Conservation (phyloP, 768 basidiomycete genomes). For the Coprinopsis sp. region DNA sequence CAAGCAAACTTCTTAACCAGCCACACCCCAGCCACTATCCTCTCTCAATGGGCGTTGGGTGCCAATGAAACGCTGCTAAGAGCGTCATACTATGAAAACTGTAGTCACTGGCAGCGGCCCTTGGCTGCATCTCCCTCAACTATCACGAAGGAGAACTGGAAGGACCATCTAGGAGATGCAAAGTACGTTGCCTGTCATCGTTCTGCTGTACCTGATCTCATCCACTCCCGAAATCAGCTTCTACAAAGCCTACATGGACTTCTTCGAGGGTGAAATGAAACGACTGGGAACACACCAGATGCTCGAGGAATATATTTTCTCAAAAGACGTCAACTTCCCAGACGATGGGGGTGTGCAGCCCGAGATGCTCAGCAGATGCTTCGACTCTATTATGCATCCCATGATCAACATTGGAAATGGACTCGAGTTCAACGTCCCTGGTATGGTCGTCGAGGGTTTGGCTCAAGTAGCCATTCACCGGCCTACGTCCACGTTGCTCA, state of each 20-base stretch:
- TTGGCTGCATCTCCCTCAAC: constrained; percentile 38
- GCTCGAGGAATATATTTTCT: constrained; percentile 61
- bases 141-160: constrained; percentile 46
- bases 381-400: constrained; percentile 57
- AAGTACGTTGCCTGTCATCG: constrained; percentile 31
- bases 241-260: constrained; percentile 53
- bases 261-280: constrained; percentile 42
- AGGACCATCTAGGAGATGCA: constrained; percentile 52
- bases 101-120: constrained; percentile 28
- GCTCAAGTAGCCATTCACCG: constrained; percentile 50
- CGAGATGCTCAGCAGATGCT: constrained; percentile 52
- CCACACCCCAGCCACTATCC: constrained; percentile 52
- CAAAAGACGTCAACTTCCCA: constrained; percentile 37
- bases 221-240: constrained; percentile 36
- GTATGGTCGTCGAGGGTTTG: constrained; percentile 59
- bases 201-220: too few species aligned
- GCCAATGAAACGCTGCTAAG: constrained; percentile 35
- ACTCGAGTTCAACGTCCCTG: constrained; percentile 54
- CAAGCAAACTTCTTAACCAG: constrained; percentile 28
- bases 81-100: constrained; percentile 33
- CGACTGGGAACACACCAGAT: constrained; percentile 38
- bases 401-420: constrained; percentile 62
- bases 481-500: constrained; percentile 17
- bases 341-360: neutral
- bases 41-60: constrained; percentile 60